A percentile compares a stretch with the other conserved stretches of the same genome.
Evolutionary conservation across 768 basidiomycete genomes (phyloP).

Genomic region (Suillus lakei): DNA sequence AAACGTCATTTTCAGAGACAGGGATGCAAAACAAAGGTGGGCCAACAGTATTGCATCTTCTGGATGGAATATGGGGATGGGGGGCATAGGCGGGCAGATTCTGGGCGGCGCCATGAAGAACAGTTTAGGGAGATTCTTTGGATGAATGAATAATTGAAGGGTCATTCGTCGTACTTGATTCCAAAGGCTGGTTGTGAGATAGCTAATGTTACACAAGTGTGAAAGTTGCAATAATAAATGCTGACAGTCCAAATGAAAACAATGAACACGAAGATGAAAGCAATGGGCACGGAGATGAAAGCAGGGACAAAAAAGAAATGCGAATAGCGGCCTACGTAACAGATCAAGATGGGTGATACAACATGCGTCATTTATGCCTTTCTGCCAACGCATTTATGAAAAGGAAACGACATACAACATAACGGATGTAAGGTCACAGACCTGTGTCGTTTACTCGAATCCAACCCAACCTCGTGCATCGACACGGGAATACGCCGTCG

Average conservation of each 20-base stretch:
- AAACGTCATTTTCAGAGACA: constrained; percentile 55
- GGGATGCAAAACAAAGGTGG: constrained; percentile 94
- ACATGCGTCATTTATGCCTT: constrained; percentile 9
- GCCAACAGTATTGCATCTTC: constrained; percentile 74
- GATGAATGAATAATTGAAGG: constrained; percentile 35
- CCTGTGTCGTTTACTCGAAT: constrained; percentile 38
- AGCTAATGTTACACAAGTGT: constrained; percentile 35
- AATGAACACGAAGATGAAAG: constrained; percentile 19
- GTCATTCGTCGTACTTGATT: constrained; percentile 11
- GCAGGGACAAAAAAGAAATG: constrained; percentile 27
- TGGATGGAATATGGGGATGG: constrained; percentile 73
- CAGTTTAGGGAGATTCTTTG: constrained; percentile 78
- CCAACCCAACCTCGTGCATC: constrained; percentile 84
- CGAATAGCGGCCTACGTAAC: constrained; percentile 23
- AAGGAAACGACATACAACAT: constrained; percentile 12
- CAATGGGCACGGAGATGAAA: constrained; percentile 30
- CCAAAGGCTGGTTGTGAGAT: constrained; percentile 15
- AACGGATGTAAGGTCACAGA: constrained; percentile 10
- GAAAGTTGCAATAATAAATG: constrained; percentile 29
- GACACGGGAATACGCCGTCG: constrained; percentile 82
- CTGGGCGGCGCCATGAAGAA: constrained; percentile 83
- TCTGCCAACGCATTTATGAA: constrained; percentile 14
- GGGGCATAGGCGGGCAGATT: constrained; percentile 85
- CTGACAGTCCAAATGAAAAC: constrained; percentile 19
- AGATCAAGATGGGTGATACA: constrained; percentile 4